These are phyloP conservation scores for Prunus padus DNA, from an alignment of 306 rosid genomes.

Conservation along the genomic window DNA sequence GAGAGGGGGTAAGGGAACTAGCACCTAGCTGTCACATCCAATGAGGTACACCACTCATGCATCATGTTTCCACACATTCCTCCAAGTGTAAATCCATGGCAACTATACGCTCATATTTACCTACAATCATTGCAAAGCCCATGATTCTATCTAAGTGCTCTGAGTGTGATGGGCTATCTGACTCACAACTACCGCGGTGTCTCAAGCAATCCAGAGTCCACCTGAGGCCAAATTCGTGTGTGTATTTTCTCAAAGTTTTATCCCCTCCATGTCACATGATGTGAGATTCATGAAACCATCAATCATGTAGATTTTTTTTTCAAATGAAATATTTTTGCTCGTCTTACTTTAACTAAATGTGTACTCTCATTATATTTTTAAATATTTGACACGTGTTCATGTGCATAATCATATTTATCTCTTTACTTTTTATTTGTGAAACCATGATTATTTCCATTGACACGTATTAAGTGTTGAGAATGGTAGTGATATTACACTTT, in stretches of 20 bases:
- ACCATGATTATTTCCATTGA: too few relatives aligned
- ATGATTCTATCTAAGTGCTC: neutral
- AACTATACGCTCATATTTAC: neutral
- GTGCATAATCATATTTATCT: rapidly evolving
- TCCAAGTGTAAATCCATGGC: neutral
- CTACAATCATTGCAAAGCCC: neutral
- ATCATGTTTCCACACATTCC: neutral
- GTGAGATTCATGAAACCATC: too few relatives aligned
- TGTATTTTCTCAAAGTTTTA: too few relatives aligned
- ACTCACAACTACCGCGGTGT: neutral
- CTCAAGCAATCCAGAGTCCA: neutral
- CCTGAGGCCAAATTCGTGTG: neutral
- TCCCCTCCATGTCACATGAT: too few relatives aligned
- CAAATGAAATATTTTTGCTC: too few relatives aligned
- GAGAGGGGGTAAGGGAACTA: too few relatives aligned
- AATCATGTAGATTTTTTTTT: too few relatives aligned
- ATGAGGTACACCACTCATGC: neutral
- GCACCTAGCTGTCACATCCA: too few relatives aligned
- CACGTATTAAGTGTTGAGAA: too few relatives aligned
- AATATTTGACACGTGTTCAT: too few relatives aligned
- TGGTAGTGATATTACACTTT: rapidly evolving
- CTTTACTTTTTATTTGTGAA: too few relatives aligned
- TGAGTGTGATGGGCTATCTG: neutral
- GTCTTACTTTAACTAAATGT: too few relatives aligned
- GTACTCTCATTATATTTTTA: rapidly evolving